Base-by-base conservation (phyloP, 768 basidiomycete species). In the Suillus discolor region DNA sequence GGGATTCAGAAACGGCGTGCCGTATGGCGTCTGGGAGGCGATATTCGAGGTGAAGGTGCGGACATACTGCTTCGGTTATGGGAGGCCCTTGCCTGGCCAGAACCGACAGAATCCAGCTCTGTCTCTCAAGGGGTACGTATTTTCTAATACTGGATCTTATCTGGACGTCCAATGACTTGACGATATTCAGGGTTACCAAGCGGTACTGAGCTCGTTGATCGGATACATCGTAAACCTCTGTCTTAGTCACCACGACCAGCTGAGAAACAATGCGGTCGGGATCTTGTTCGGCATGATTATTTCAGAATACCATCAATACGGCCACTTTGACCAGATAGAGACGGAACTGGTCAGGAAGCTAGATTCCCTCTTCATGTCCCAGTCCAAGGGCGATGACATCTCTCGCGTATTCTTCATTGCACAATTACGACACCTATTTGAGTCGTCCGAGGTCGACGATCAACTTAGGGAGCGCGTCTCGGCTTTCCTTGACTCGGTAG, bases 221-320 rank as follows among this genome's bases (percentile, higher is more conserved):
- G 96, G 94, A 51, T 89, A 92, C 63, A 91, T 97, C 60, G 90
- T 99, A 63, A 92, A 94, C 69, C 82, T 98, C 18, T 98, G 97
- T 74, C 82, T 99, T 62, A 97, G 96, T 67, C 94, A 96, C 71
- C 96, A 99, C 73, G 97, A 99, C 73, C 89, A 91, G 72, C 84
- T 97, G 47, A 87, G 96, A 69, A 93, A 86, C 73, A 92, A 92
- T 68, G 96, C 95, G 0, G 94, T 97, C 25, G 89, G 93, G 70
- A 96, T 98, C 64, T 85, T 99, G 25, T 97, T 91, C 78, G 93
- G 91, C 71, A 97, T 99, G 95, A 95, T 99, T 66, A 87, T 96
- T 57, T 90, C 93, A 3, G 93, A 97, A 75, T 96, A 92, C 75
- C 88, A 94, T 64, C 89, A 92, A 66, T 88, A 88, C 15, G 89